A percentile compares a stretch with the other conserved stretches of the same genome.
Conservation (phyloP, 164 flowering plant genomes). For the Echeveria elegans region DNA sequence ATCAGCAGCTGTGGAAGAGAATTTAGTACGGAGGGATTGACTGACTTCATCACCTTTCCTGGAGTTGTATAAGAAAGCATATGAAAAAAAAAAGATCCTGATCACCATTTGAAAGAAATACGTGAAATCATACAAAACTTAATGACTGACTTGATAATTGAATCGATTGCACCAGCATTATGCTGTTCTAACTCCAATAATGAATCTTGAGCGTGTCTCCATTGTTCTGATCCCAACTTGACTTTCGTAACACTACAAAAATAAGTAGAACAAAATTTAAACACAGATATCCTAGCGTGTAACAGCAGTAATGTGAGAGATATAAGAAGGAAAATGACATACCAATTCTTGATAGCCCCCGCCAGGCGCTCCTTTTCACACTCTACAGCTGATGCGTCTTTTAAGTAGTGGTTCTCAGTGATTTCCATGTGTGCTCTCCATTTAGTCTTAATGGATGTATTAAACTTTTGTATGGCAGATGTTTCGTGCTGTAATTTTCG, state of each 20-base stretch:
- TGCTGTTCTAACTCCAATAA: background rate
- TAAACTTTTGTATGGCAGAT: slow-evolving; percentile 37
- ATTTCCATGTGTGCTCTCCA: slow-evolving; percentile 34
- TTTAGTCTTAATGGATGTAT: slow-evolving; percentile 30
- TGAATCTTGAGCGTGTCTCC: background rate
- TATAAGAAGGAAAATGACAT: background rate
- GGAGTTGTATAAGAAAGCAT: background rate
- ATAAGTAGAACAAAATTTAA: background rate
- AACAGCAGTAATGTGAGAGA: background rate
- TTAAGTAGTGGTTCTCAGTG: slow-evolving; percentile 35
- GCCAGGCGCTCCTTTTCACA: slow-evolving; percentile 2
- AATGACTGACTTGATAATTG: background rate
- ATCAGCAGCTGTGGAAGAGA: background rate
- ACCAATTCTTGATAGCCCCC: background rate
- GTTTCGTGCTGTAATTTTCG: slow-evolving; percentile 37
- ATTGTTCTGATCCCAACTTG: slow-evolving; percentile 4
- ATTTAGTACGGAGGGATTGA: slow-evolving; percentile 1
- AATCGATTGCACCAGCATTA: background rate
- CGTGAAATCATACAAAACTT: background rate
- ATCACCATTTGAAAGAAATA: background rate
- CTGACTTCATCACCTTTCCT: slow-evolving; percentile 1
- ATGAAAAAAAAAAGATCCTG: background rate
- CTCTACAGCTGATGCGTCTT: slow-evolving; percentile 24
- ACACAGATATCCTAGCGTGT: background rate
- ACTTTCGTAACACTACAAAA: slow-evolving; percentile 1